Base-by-base conservation (phyloP, 2,329 filamentous ascomycete genomes). In the Botrytis porri region DNA sequence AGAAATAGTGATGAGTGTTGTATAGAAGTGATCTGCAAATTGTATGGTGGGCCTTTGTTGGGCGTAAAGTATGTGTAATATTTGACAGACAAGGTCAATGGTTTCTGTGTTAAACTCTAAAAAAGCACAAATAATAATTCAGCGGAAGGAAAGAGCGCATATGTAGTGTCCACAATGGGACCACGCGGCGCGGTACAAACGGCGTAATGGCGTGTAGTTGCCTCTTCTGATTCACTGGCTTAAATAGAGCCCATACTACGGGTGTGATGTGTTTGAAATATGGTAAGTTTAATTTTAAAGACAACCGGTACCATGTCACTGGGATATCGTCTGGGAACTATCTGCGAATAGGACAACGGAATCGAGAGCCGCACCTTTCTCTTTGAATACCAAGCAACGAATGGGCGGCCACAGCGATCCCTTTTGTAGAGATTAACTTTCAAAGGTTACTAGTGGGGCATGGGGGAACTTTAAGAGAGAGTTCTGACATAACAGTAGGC, bases 301-400 rank as follows among this genome's bases (percentile, higher is more conserved):
- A 54, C 48, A 20, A 37, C 45, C 64, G 22, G 25, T 39, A 54
- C 64, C 64, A 67, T 67, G 64, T 54, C 45, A 54, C 45, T 54
- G 64, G 64, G 32, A 67, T 67, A 41, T 54, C 45, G 22, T 29
- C 22, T 51, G 25, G 32, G 16, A 29, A 67, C 45, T 48, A 29
- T 45, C 64, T 67, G 64, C 35, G 43, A 54, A 54, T 67, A 67
- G 51, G 45, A 29, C 14, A 14, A 66, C 32, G 37, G 54, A 54
- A n/a, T 51, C 25, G 64, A 66, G 32, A 39, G 45, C 64, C 45
- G 64, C 64, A 67, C 45, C 35, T 29, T 57, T 67, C 45, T 51
- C 37, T 54, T 67, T 35, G 25, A 25, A 54, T n/a, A 29, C 16
- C 62, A 25, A 67, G 51, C 29, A 39, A 54, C 45, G 51, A 67